Percentiles rank a stretch among this genome's conserved stretches.
Conservation (phyloP, 768 basidiomycete species). For the Suillus ampliporus region DNA sequence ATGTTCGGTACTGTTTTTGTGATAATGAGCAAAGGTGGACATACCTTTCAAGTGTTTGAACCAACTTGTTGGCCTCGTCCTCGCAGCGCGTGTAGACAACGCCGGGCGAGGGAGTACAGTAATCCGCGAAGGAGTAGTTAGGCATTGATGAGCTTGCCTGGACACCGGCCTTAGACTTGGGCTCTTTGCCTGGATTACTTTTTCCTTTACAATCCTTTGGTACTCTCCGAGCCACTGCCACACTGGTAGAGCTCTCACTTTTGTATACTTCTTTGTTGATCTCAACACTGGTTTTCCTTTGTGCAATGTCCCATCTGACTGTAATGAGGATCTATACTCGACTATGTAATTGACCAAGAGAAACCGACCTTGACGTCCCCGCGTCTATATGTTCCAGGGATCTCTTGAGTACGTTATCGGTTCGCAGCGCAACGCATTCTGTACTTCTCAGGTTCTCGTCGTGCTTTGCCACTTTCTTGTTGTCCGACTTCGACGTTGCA, state of each 20-base stretch:
- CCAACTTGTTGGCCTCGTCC: conserved; percentile 47
- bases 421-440: not conserved
- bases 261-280: not conserved
- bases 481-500: conserved; percentile 2
- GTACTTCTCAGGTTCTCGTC: not conserved
- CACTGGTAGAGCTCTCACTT: not conserved
- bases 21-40: conserved; percentile 5
- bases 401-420: not conserved
- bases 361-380: conserved; percentile 2
- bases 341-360: not conserved
- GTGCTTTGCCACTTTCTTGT: not conserved
- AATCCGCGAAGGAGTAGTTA: conserved; percentile 46
- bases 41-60: conserved; percentile 43
- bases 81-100: conserved; percentile 48
- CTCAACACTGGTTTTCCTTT: not conserved
- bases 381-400: not conserved
- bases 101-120: conserved; percentile 31
- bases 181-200: conserved; percentile 12
- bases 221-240: not conserved
- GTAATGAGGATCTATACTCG: not conserved
- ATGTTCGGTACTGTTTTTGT: not conserved
- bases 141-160: conserved; percentile 28
- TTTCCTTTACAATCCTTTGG: not conserved
- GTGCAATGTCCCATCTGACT: not conserved
- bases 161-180: conserved; percentile 5